Evolutionary conservation across 352 stramenopile genomes (phyloP).

Genomic region (Phytophthora lateralis): DNA sequence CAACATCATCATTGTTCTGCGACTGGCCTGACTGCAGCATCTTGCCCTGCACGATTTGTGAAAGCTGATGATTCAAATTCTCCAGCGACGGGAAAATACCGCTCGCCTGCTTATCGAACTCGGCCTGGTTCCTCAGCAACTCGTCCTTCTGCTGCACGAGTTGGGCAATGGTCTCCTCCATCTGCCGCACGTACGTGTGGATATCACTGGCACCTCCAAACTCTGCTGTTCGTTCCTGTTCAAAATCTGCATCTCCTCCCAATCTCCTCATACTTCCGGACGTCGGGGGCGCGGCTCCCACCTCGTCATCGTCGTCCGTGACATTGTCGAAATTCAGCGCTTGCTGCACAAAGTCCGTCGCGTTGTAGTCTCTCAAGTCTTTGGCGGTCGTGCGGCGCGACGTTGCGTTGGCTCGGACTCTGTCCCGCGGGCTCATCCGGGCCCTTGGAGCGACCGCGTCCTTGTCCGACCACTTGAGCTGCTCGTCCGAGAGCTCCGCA

Average conservation of each 20-base stretch:
- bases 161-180: slow-evolving; percentile 81
- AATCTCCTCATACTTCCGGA: slow-evolving; percentile 15
- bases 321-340: slow-evolving; percentile 74
- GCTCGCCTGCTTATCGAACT: slow-evolving; percentile 86
- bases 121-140: slow-evolving; percentile 70
- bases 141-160: slow-evolving; percentile 82
- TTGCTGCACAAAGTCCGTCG: slow-evolving; percentile 79
- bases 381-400: slow-evolving; percentile 56
- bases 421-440: slow-evolving; percentile 36
- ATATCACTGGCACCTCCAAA: slow-evolving; percentile 42
- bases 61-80: slow-evolving; percentile 79
- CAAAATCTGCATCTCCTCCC: slow-evolving; percentile 15
- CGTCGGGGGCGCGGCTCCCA: slow-evolving; percentile 5
- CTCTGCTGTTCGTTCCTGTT: slow-evolving; percentile 23
- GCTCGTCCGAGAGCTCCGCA: slow-evolving; percentile 77
- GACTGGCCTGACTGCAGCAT: slow-evolving; percentile 45
- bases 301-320: slow-evolving; percentile 46
- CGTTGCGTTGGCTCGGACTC: slow-evolving; percentile 36
- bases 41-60: slow-evolving; percentile 77
- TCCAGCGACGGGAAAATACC: slow-evolving; percentile 83
- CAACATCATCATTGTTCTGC: slow-evolving; percentile 66
- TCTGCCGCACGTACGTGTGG: slow-evolving; percentile 77
- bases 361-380: slow-evolving; percentile 57
- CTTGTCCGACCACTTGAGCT: slow-evolving; percentile 49
- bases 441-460: slow-evolving; percentile 11